These are phyloP conservation scores for Margaritispora aquatica DNA, from an alignment of 495 filamentous ascomycete genomes.

Conservation along the genomic window DNA sequence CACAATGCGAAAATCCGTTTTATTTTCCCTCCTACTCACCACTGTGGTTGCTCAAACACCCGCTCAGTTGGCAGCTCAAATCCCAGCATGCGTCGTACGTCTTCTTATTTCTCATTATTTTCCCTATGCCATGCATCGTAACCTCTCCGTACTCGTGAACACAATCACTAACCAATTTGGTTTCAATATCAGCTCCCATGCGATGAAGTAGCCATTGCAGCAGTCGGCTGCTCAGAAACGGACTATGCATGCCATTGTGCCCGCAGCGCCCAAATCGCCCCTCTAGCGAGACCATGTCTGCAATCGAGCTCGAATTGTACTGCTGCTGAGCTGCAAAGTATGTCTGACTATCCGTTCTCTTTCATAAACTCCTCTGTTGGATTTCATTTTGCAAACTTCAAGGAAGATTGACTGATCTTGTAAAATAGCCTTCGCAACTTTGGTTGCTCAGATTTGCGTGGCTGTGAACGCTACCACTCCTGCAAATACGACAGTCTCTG, in stretches of 20 bases:
- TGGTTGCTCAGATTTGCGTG: not conserved
- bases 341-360: too few species aligned
- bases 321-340: not conserved
- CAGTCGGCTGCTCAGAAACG: not conserved
- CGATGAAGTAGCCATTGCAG: not conserved
- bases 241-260: conserved; percentile 5
- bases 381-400: too few species aligned
- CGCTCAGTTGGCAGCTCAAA: conserved; percentile 3
- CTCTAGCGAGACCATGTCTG: not conserved
- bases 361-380: too few species aligned
- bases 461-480: not conserved
- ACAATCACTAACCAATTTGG: not conserved
- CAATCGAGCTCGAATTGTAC: not conserved
- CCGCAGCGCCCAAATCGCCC: not conserved
- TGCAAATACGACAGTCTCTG: not conserved
- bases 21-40: not conserved
- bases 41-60: not conserved
- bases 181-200: not conserved
- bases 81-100: conserved; percentile 2
- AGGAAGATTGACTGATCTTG: too few species aligned
- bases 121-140: too few species aligned
- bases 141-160: not conserved
- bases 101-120: not conserved
- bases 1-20: not conserved
- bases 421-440: not conserved